These are phyloP conservation scores for Plantago coronopus DNA, from an alignment of 305 asterid genomes.

Conservation along the genomic window DNA sequence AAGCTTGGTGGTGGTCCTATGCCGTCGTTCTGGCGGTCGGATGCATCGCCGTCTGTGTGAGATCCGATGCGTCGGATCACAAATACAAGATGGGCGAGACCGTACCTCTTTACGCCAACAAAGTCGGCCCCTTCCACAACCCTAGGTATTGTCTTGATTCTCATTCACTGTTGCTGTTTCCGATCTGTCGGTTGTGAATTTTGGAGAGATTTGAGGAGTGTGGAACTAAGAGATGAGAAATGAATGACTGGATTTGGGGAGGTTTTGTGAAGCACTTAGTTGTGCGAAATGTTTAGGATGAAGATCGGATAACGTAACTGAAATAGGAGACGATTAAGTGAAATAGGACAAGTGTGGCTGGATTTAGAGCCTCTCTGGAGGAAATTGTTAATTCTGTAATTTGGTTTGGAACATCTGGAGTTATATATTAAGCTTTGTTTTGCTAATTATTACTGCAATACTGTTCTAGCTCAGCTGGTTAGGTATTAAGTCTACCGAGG, in stretches of 20 bases:
- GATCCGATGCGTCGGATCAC: conserved; percentile 65
- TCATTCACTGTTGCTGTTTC: background rate
- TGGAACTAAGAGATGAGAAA: background rate
- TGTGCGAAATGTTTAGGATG: background rate
- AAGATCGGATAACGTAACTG: background rate
- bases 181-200: background rate
- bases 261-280: background rate
- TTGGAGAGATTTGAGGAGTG: too few species aligned
- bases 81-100: conserved; percentile 50
- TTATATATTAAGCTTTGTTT: too few species aligned
- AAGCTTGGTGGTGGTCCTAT: conserved; percentile 32
- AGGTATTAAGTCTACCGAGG: too few species aligned
- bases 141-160: conserved; percentile 42
- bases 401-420: too few species aligned
- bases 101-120: conserved; percentile 69
- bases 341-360: background rate
- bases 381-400: background rate
- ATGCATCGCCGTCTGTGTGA: conserved; percentile 34
- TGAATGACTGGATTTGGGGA: background rate
- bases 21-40: conserved; percentile 33
- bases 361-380: background rate
- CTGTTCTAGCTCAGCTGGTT: too few species aligned
- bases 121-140: conserved; percentile 75
- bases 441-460: too few species aligned
- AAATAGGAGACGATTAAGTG: too few species aligned